Percentiles rank a stretch among this genome's conserved stretches.
Conservation (phyloP, 495 filamentous ascomycete genomes). For the Talaromyces nanjingensis region DNA sequence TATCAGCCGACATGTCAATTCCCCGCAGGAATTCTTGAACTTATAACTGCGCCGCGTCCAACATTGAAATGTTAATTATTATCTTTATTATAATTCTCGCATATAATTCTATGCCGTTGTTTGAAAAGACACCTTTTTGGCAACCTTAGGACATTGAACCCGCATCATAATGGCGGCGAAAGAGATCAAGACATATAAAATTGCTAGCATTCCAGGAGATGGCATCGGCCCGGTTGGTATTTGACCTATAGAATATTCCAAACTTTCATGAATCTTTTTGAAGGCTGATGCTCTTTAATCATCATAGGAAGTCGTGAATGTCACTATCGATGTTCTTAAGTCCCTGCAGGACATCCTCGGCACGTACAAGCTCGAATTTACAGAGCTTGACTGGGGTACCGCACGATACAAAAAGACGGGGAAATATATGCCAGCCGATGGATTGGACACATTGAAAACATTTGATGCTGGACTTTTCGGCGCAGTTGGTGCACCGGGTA, state of each 20-base stretch:
- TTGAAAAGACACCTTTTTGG: no score
- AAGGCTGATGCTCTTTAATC: not conserved
- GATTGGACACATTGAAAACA: constrained; percentile 42
- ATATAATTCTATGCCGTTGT: not conserved
- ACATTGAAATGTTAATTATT: no score
- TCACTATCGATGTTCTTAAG: constrained; percentile 36
- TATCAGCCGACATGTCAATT: not conserved
- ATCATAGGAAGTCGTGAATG: not conserved
- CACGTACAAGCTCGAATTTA: constrained; percentile 43
- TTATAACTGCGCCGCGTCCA: not conserved
- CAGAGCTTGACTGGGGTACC: constrained; percentile 45
- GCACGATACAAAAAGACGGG: constrained; percentile 47
- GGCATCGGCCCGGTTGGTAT: constrained; percentile 48
- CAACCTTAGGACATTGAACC: not conserved
- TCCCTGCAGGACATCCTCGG: constrained; percentile 33
- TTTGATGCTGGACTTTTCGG: constrained; percentile 52
- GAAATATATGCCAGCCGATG: constrained; percentile 49
- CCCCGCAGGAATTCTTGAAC: not conserved
- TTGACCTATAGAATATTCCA: not conserved
- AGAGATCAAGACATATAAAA: constrained; percentile 23
- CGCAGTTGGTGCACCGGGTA: constrained; percentile 49
- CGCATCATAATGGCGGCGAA: not conserved
- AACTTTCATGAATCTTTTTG: no score
- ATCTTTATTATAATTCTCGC: not conserved
- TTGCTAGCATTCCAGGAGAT: constrained; percentile 46